Percentiles rank a stretch among this genome's conserved stretches.
Evolutionary conservation across 2,329 filamentous ascomycete species (phyloP).

Genomic region (Fusarium denticulatum): DNA sequence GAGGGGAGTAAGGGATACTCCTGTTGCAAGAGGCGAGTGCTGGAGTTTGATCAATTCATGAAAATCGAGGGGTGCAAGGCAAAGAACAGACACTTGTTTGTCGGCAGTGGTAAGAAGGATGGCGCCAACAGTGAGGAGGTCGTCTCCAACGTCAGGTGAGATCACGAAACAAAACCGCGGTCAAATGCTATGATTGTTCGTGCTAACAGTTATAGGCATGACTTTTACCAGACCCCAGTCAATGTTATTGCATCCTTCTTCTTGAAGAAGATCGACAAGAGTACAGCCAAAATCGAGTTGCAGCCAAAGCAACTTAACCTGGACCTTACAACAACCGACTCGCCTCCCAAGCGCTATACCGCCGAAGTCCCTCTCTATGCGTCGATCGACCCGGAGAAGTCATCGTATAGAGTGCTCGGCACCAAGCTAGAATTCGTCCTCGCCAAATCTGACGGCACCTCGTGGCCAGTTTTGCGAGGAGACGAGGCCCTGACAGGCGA

Average conservation of each 20-base stretch:
- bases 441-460: conserved; percentile 74
- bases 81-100: conserved; percentile 83
- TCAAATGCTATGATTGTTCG: not conserved
- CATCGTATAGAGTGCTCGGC: conserved; percentile 82
- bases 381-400: conserved; percentile 78
- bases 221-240: conserved; percentile 93
- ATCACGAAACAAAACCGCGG: not conserved
- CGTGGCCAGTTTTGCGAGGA: conserved; percentile 86
- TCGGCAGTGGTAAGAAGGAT: conserved; percentile 78
- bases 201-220: conserved; percentile 58
- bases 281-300: conserved; percentile 78
- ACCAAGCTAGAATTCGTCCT: conserved; percentile 89
- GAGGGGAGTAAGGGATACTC: conserved; percentile 98
- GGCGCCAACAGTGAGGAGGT: conserved; percentile 72
- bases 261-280: conserved; percentile 95
- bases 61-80: conserved; percentile 91
- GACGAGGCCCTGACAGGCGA: conserved; percentile 76
- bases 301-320: conserved; percentile 70
- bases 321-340: conserved; percentile 86
- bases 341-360: conserved; percentile 79
- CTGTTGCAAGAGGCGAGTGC: conserved; percentile 92
- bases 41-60: conserved; percentile 99
- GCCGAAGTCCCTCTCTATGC: conserved; percentile 80
- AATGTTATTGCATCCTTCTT: conserved; percentile 92
- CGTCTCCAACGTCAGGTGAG: conserved; percentile 79